Base-by-base conservation (phyloP, 495 filamentous ascomycete species). In the Venustampulla echinocandica region DNA sequence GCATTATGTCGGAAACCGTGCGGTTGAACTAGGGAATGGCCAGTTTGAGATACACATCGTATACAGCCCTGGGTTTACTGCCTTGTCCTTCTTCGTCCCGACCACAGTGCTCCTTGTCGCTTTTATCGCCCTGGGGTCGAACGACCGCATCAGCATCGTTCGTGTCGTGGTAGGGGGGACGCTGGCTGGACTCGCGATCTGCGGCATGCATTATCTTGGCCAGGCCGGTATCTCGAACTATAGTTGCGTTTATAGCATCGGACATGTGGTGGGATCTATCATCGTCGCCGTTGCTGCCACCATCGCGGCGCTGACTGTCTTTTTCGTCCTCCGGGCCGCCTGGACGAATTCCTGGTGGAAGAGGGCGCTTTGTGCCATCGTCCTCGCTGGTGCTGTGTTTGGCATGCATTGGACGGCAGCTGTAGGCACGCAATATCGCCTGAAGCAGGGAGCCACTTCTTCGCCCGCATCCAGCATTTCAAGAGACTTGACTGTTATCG, bases 381-480 rank as follows among this genome's bases (percentile, higher is more conserved):
- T 89, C 5, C 67, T 95, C 27, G 83, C 85, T 19, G 64, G 70
- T 11, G 84, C 83, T 27, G 86, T 90, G 2, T 86, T 79, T 15
- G 86, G 84, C 2, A 92, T 94, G 87, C 87, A 94, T 58, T 95
- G 87, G 85, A 80, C 80, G 14, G 87, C 85, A 11, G 71, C 81
- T 2, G 64, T 79, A 11, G 87, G 88, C 10, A 49, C 48, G 10
- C 17, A 40, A 11, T 53, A 52, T 17, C 47, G 46, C 22, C 27
- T 50, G 14, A 49, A 36, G 9, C n/a, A 19, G 4, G 37, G 7
- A 23, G 23, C 34, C 11, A 19, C 18, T 30, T 43, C 24, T 9
- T 42, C 14, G 3, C 60, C 54, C 20, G 7, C 37, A 40, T 21
- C 7, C n/a, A 54, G 23, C 46, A 53, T 33, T 30, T 59, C 18